These are phyloP conservation scores for Russula emetica DNA, from an alignment of 768 basidiomycete species.

Conservation along the genomic window DNA sequence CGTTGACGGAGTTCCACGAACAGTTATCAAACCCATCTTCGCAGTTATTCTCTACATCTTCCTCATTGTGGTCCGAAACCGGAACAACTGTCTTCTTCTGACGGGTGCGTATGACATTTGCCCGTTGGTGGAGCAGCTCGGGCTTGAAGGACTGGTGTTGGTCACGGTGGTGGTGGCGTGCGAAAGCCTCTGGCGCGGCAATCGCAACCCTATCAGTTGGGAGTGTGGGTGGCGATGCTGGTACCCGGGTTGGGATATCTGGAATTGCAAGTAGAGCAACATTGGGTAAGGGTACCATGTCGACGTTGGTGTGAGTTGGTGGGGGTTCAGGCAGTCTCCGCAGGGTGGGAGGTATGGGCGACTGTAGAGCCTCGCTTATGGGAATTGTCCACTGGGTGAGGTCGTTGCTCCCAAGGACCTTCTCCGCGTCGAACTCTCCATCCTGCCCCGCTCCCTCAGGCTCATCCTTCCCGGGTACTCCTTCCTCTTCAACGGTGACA, in stretches of 20 bases:
- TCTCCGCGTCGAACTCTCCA: not conserved
- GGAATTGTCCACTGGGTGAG: conserved; percentile 63
- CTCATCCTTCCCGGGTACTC: conserved; percentile 22
- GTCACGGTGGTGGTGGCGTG: not conserved
- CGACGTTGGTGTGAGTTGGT: conserved; percentile 1
- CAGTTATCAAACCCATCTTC: not conserved
- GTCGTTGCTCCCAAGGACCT: conserved; percentile 31
- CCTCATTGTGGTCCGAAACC: not conserved
- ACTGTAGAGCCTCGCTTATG: conserved; percentile 49
- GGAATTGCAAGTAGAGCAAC: conserved; percentile 9
- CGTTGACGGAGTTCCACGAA: not conserved
- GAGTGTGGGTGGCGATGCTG: not conserved
- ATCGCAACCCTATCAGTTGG: too few species aligned
- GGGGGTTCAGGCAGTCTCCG: conserved; percentile 13
- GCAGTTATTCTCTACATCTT: not conserved
- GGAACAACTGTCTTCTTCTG: not conserved
- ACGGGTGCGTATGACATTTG: not conserved
- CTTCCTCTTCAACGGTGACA: conserved; percentile 61
- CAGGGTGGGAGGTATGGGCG: conserved; percentile 1
- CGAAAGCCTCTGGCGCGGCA: not conserved
- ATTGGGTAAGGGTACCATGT: conserved; percentile 7
- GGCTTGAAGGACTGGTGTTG: not conserved
- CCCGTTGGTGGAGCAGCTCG: not conserved
- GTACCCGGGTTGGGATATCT: not conserved
- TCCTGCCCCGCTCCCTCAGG: not conserved